Conservation (phyloP, 2,329 filamentous ascomycete genomes). For the Allantophomopsis lycopodina region DNA sequence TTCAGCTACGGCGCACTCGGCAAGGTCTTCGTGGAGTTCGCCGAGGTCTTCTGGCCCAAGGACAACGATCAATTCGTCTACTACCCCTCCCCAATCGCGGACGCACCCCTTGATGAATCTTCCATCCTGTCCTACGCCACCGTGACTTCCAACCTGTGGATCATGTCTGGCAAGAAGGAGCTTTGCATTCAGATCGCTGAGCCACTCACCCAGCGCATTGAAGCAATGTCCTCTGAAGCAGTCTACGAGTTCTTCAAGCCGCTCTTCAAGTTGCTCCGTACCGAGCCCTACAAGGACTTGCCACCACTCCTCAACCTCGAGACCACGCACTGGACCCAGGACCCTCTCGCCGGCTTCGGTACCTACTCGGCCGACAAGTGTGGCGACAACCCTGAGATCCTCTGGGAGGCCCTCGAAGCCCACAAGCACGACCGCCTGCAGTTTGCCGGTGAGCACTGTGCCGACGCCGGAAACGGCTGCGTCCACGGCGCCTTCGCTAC, state of each 20-base stretch:
- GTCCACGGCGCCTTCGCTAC: constrained; percentile 29
- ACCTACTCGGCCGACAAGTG: constrained; percentile 28
- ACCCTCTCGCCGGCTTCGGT: constrained; percentile 26
- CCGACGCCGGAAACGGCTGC: constrained; percentile 25
- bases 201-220: constrained; percentile 27
- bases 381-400: constrained; percentile 24
- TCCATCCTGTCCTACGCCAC: constrained; percentile 27
- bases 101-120: constrained; percentile 17
- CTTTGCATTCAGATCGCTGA: constrained; percentile 28
- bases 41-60: constrained; percentile 28
- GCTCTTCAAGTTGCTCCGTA: constrained; percentile 26
- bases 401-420: constrained; percentile 21
- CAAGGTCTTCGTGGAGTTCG: constrained; percentile 28
- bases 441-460: constrained; percentile 26
- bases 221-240: constrained; percentile 23
- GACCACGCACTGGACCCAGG: constrained; percentile 28
- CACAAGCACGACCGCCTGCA: constrained; percentile 22
- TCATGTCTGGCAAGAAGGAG: constrained; percentile 26
- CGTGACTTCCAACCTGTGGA: constrained; percentile 27
- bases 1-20: constrained; percentile 27
- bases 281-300: constrained; percentile 27
- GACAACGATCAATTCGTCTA: constrained; percentile 30
- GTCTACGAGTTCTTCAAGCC: constrained; percentile 28
- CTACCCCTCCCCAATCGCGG: constrained; percentile 23
- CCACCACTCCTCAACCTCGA: constrained; percentile 24